Base-by-base conservation (phyloP, 1,139 yeast species). In the Williopsis jadinii region DNA sequence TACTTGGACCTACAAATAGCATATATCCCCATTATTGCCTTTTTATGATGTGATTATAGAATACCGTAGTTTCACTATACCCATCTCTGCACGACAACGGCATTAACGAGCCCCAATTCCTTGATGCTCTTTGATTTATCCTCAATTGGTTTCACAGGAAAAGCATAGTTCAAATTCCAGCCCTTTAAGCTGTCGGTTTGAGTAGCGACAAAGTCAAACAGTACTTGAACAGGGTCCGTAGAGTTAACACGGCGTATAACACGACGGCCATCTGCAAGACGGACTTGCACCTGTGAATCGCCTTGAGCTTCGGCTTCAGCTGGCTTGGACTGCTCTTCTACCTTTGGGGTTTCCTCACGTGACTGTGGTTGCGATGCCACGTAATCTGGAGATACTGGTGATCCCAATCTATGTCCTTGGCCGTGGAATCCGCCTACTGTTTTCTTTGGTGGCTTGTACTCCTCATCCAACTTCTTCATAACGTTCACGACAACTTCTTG, bases 401-500 rank as follows among this genome's bases (percentile, higher is more conserved):
- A 80, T 1, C 99, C 99, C 43, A 92, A 70, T 52, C 97, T 72
- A 45, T 82, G 83, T n/a, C 99, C 98, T 2, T 66, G 58, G 5
- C 98, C 97, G 27, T 63, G 67, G 59, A 85, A 90, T 0, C 96
- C 95, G 5, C 80, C 87, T 8, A 66, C 56, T 58, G 74, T 65
- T 43, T 75, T 71, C 64, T 80, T 83, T 30, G 95, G 90, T 10
- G 94, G 82, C 35, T 59, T 66, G 64, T 77, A 92, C 40, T 85
- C 87, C 60, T 90, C 95, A 44, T 87, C 95, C 37, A 85, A 67
- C 54, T 82, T 81, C 56, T 82, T 80, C 46, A 73, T 72, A n/a
- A 92, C 95, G 35, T 81, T 78, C 13, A 92, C 97, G 59, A 90
- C 96, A n/a, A 94, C 97, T 50, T 86, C 94, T 65, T 92, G 97